Conservation (phyloP, 208 protist genomes). For the Naegleria lovaniensis region DNA sequence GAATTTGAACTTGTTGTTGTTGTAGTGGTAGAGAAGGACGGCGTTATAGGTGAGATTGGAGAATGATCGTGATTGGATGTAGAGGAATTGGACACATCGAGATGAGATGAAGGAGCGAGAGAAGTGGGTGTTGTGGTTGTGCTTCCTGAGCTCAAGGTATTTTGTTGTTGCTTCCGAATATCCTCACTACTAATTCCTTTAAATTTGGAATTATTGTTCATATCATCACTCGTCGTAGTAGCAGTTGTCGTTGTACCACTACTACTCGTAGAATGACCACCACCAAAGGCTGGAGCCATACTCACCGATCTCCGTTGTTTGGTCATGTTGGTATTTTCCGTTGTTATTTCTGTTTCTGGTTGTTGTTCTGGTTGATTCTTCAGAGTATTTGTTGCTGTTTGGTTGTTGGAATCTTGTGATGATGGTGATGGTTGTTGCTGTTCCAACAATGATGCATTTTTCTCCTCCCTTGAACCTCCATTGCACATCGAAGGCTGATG, state of each 20-base stretch:
- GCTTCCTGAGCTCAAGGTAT: neutral
- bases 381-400: neutral
- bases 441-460: neutral
- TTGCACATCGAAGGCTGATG: no score
- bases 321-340: neutral
- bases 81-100: no score
- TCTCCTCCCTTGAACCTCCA: neutral
- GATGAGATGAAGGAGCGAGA: neutral
- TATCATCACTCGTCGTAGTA: no score
- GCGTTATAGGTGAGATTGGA: neutral
- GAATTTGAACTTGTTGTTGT: no score
- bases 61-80: neutral
- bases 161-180: neutral
- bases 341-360: neutral
- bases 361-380: no score
- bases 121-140: no score
- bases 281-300: neutral
- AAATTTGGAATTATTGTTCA: neutral
- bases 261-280: no score
- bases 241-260: no score
- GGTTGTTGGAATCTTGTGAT: no score
- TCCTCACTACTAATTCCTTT: neutral
- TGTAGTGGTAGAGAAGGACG: no score
- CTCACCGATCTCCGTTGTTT: neutral
- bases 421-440: neutral